These are phyloP conservation scores for Canna indica DNA, from an alignment of 176 grass and related monocot species.

Conservation along the genomic window DNA sequence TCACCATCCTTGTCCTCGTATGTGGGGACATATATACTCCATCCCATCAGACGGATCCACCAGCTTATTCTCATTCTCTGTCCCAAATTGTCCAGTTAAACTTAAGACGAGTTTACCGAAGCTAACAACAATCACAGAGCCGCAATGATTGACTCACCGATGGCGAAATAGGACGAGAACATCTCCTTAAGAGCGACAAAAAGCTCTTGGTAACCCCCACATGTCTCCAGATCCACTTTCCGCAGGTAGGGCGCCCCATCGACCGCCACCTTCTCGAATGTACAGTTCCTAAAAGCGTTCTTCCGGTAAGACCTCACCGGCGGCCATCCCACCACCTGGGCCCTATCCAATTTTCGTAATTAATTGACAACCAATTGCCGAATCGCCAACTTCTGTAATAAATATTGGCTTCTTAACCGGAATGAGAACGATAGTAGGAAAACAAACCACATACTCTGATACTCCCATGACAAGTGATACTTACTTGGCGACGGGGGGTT, in stretches of 20 bases:
- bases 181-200: slow-evolving; percentile 72
- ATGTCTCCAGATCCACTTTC: slow-evolving; percentile 75
- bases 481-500: slow-evolving; percentile 52
- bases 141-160: slow-evolving; percentile 31
- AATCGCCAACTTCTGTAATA: too few relatives aligned
- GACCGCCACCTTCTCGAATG: slow-evolving; percentile 89
- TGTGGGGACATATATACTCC: too few relatives aligned
- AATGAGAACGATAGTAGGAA: slow-evolving; percentile 4
- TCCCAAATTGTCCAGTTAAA: background rate
- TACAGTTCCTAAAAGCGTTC: slow-evolving; percentile 58
- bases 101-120: background rate
- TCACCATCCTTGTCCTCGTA: too few relatives aligned
- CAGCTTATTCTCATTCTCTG: slow-evolving; percentile 18
- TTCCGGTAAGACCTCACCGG: slow-evolving; percentile 72
- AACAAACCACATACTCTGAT: background rate
- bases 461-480: background rate
- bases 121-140: too few relatives aligned
- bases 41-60: slow-evolving; percentile 26
- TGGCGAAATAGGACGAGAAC: slow-evolving; percentile 92
- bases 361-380: too few relatives aligned
- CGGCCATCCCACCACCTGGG: slow-evolving; percentile 78
- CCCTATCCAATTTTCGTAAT: slow-evolving; percentile 22
- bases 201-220: slow-evolving; percentile 61
- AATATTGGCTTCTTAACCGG: background rate
- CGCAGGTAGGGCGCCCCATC: slow-evolving; percentile 88